Base-by-base conservation (phyloP, 2,329 filamentous ascomycete genomes). In the Drechslera avenae region DNA sequence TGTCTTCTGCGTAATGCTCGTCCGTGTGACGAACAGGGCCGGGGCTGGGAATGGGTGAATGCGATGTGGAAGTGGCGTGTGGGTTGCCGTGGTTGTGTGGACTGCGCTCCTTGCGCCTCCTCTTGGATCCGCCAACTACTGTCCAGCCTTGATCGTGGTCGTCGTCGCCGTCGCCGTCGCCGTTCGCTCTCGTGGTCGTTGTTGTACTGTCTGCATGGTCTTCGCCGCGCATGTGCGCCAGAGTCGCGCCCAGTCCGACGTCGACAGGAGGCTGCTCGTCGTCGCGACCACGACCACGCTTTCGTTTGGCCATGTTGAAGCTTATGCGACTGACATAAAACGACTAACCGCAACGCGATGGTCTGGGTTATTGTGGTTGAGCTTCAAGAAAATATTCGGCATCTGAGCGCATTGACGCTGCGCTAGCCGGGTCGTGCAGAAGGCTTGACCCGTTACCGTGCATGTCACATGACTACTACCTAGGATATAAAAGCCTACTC, bases 241-340 rank as follows among this genome's bases (percentile, higher is more conserved):
- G 50, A 31, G 67, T 70, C 31, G 64, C 64, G 23, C 66, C 67
- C 14, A 72, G 57, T 14, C 68, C 64, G 35, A 65, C 54, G 34
- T 68, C 61, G 36, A 56, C 50, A n/a, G 54, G 43, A 28, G 54
- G 45, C 30, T 36, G 40, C 13, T 66, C 57, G 4, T 63, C 56
- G 17, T 62, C 52, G 28, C 54, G 28, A 39, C 54, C 51, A 30
- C 54, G 28, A 39, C 54, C 51, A 41, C 65, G 59, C 60, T 71
- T 70, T 56, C 67, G 62, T 62, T 69, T 71, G 28, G 61, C 52
- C 67, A 69, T 71, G 42, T 54, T 47, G 51, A 31, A 36, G 46
- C 47, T 46, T 43, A 51, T 60, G 46, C 53, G 39, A 52, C 30
- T 18, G 45, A 39, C 35, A n/a, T 9, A 13, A 21, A 10, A 23